Evolutionary conservation across 164 flowering plant genomes (phyloP), one percentile per base, ranked within the genome.

Genomic region (Vitis rupestris): DNA sequence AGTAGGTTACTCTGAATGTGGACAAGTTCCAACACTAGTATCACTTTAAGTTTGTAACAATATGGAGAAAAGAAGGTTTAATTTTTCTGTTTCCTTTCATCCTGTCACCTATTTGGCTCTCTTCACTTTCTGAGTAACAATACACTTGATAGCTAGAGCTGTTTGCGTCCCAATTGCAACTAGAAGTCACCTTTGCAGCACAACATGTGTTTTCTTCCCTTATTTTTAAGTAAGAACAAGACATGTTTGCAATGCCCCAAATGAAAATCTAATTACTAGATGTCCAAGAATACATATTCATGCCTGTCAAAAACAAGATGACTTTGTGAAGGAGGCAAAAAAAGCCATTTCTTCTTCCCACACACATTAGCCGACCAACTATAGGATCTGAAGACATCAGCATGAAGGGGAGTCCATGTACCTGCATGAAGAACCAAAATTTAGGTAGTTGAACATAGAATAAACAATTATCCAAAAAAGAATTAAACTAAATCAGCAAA

Each of bases 281-380:
- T 4, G 2, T 10, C 48, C 44, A 52, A 62, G 49, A 78, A 23
- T 64, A 53, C 57, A 15, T 49, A 37, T 48, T 16, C 78, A 62
- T 82, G 80, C 99, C 90, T 88, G 86, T 95, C 99, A 82, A 89
- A 91, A 19, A 89, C 82, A 70, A 86, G 92, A 80, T 86, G 89
- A 69, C 79, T 68, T 64, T 93, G 99, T 65, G 83, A 79, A 70
- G 99, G 97, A 69, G 97, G 74, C 59, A 93, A 78, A 75, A 95
- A 87, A 80, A 81, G 80, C 99, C 99, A 93, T 58, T 76, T 71
- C 77, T 95, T 95, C 86, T 73, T 83, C 65, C 99, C 99, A 79
- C 98, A 93, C 14, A 93, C 89, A 78, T 95, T 95, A 62, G 99
- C 98, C 50, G 99, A 95, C 99, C 98, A 93, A 79, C 98, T 95